These are phyloP conservation scores for Trifolium subterraneum DNA, from an alignment of 306 rosid genomes.

Conservation along the genomic window DNA sequence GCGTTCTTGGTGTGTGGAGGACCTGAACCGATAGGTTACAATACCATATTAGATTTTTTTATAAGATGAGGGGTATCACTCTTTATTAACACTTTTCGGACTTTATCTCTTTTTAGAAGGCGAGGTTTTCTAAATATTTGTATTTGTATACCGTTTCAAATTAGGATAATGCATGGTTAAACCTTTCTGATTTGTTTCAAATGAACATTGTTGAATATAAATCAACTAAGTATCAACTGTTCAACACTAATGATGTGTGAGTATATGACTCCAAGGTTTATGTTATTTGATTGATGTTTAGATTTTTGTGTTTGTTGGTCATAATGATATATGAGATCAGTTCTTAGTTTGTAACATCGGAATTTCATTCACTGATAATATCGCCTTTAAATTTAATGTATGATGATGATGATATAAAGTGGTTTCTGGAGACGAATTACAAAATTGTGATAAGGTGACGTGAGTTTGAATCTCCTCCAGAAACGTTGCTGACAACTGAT, in stretches of 20 bases:
- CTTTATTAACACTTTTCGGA: background rate
- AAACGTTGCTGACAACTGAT: background rate
- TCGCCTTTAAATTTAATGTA: background rate
- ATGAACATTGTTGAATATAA: background rate
- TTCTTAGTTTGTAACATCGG: constrained; percentile 5
- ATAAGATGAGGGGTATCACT: background rate
- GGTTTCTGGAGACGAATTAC: background rate
- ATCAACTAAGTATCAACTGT: background rate
- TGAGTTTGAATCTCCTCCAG: background rate
- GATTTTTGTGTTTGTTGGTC: background rate
- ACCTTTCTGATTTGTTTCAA: background rate
- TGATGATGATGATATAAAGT: background rate
- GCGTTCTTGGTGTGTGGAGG: background rate
- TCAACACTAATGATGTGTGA: background rate
- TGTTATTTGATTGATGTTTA: constrained; percentile 7
- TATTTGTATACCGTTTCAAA: constrained; percentile 29
- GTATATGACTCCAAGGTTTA: background rate
- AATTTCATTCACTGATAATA: background rate
- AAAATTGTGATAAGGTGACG: background rate
- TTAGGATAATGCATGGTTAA: constrained; percentile 9
- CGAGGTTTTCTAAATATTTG: background rate
- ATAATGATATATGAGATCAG: background rate
- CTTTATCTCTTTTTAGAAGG: background rate
- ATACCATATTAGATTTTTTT: background rate
- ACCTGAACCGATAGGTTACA: background rate